Percentiles rank a stretch among this genome's conserved stretches.
phyloP scores from a whole-genome alignment of 2,329 filamentous ascomycete genomes.

The Sporothrix protearum region DNA sequence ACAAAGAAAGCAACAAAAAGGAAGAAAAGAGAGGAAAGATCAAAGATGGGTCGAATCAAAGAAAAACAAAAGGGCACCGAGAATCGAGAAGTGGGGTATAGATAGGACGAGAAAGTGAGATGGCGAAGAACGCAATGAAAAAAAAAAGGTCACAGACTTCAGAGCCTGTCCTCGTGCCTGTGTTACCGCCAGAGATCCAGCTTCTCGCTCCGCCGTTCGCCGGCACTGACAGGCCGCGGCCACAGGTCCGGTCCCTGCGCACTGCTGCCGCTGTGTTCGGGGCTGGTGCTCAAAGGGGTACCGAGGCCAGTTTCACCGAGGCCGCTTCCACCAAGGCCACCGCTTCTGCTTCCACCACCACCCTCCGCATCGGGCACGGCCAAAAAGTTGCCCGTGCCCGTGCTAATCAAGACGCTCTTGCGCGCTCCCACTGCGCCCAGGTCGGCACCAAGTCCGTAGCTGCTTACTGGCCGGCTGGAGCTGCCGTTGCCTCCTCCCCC shows the following conservation, averaged over 20 bases:
- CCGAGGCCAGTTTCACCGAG: conserved; percentile 16
- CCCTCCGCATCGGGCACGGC: conserved; percentile 44
- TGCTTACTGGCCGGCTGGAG: conserved; percentile 48
- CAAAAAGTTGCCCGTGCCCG: conserved; percentile 51
- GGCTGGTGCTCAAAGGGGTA: conserved; percentile 19
- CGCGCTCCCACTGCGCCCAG: conserved; percentile 51
- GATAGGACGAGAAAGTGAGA: not conserved
- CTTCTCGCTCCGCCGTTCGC: conserved; percentile 38
- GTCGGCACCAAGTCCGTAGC: conserved; percentile 56
- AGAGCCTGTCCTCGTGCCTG: not conserved
- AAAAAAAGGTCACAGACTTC: not conserved
- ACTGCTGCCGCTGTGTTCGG: conserved; percentile 19
- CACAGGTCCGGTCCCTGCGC: conserved; percentile 38
- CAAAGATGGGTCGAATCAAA: not conserved
- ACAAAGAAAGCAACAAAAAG: too few relatives aligned
- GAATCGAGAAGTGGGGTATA: not conserved
- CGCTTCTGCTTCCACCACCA: conserved; percentile 25
- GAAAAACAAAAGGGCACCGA: not conserved
- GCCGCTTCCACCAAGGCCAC: conserved; percentile 19
- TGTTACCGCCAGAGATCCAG: conserved; percentile 44
- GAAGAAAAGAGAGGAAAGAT: not conserved
- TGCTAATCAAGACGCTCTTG: conserved; percentile 53
- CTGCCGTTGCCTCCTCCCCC: conserved; percentile 34
- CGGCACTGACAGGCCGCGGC: conserved; percentile 43
- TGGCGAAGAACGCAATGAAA: not conserved